Evolutionary conservation across 78 protist genomes (phyloP).

Genomic region (Bodo saltans): DNA sequence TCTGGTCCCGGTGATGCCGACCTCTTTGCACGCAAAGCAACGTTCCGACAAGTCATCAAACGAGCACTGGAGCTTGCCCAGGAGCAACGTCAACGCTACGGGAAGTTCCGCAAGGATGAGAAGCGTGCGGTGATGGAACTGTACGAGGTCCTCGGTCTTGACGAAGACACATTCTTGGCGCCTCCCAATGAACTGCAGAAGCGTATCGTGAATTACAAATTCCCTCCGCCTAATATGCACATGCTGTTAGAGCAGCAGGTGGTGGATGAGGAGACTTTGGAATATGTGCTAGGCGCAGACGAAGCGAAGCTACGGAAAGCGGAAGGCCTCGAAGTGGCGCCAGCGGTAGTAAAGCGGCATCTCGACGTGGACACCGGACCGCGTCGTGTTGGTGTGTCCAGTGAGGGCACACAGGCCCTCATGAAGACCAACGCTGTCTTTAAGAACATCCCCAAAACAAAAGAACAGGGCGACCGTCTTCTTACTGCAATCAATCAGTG

Average conservation of each 20-base stretch:
- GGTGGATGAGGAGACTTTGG: neutral
- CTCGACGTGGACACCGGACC: neutral
- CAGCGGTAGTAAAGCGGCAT: neutral
- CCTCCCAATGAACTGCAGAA: neutral
- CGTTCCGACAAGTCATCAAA: neutral
- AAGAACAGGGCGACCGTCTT: neutral
- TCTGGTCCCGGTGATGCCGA: too few species aligned
- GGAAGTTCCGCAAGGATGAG: conserved; percentile 17
- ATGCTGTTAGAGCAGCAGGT: neutral
- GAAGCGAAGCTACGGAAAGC: neutral
- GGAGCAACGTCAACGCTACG: neutral
- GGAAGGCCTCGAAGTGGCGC: neutral
- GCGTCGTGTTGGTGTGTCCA: neutral
- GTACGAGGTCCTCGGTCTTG: conserved; percentile 15
- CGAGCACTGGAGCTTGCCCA: conserved; percentile 7
- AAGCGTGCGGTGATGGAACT: conserved; percentile 4
- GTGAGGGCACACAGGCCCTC: neutral
- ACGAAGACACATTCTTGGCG: neutral
- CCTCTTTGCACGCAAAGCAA: too few species aligned
- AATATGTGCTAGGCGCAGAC: neutral
- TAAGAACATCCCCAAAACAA: conserved; percentile 8
- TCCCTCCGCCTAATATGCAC: conserved; percentile 4
- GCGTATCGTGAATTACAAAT: neutral
- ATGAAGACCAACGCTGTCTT: neutral
- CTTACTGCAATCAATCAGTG: neutral